Base-by-base conservation (phyloP, 331 rosid genomes). In the Rhamnella rubrinervis region DNA sequence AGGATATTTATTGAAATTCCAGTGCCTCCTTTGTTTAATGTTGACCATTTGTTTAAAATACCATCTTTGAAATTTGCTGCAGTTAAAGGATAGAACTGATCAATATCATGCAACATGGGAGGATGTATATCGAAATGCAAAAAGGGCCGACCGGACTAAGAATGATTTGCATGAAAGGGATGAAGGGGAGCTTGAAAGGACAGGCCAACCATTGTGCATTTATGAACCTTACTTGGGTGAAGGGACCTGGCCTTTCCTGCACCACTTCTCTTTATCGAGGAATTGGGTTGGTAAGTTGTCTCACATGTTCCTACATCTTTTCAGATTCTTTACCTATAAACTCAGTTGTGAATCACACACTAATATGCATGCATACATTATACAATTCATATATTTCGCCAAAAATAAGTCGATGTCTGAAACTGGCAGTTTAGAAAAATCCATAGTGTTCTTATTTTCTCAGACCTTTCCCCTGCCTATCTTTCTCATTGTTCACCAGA, bases 131-230 rank as follows among this genome's bases (percentile, higher is more conserved):
- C 85, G 88, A 82, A 87, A 21, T 74, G 89, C 96, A 8, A 95
- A 95, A 80, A 87, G 37, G 75, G 87, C 80, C 71, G 99, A 91
- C 78, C 87, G 97, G 72, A 72, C 70, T 60, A 89, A 81, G 87
- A 84, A 89, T 75, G 96, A 89, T 85, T 84, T 95, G 83, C 99
- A 89, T 53, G 99, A 91, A 82, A 91, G 99, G 80, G 99, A 89
- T 63, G 96, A 95, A 6, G 85, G 96, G 71, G 99, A 95, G 81
- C 93, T 95, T 80, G 96, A 89, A 88, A 84, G 99, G 71, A 91
- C 93, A 10, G 99, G 97, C 61, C 99, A 95, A 67, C 91, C 93
- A 4, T 75, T 95, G 57, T 77, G 93, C 86, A 95, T 95, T 75
- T 95, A 95, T 70, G 99, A 95, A 79, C 99, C 97, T 72, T 95